These are phyloP conservation scores for Pythium aquatile DNA, from an alignment of 352 stramenopile species.

Conservation along the genomic window DNA sequence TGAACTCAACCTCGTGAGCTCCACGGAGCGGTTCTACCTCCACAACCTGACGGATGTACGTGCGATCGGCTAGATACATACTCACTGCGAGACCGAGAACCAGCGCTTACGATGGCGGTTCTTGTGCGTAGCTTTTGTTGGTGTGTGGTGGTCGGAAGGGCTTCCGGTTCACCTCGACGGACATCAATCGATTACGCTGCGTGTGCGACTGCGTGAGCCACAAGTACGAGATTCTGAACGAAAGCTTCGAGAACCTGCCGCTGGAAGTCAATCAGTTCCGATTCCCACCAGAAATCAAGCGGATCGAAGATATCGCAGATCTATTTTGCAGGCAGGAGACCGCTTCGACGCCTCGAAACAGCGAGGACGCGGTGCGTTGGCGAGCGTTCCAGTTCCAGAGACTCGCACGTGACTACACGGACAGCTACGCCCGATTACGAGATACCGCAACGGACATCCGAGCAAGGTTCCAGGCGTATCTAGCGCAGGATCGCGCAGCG, in stretches of 20 bases:
- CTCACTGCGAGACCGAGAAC: background rate
- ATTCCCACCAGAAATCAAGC: conserved; percentile 44
- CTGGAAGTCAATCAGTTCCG: conserved; percentile 64
- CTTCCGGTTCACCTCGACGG: conserved; percentile 69
- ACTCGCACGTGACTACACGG: conserved; percentile 63
- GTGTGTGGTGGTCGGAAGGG: conserved; percentile 74
- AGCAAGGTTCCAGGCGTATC: conserved; percentile 37
- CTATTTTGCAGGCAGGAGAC: conserved; percentile 1
- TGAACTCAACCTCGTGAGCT: conserved; percentile 69
- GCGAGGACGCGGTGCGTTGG: conserved; percentile 37
- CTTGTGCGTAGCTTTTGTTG: conserved; percentile 53
- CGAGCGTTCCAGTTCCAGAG: conserved; percentile 72
- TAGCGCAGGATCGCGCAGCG: background rate
- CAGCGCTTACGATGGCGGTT: background rate
- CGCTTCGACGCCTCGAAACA: conserved; percentile 9
- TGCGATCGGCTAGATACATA: background rate
- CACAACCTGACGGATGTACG: conserved; percentile 76
- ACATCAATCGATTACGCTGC: conserved; percentile 60
- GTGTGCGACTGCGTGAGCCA: conserved; percentile 49
- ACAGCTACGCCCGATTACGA: conserved; percentile 51
- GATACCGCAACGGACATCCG: conserved; percentile 51
- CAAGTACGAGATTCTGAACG: conserved; percentile 54
- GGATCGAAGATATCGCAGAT: conserved; percentile 57
- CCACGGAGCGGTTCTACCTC: conserved; percentile 69
- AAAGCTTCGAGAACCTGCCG: conserved; percentile 50